Base-by-base conservation (phyloP, 345 rosid species). In the Moricandia arvensis region DNA sequence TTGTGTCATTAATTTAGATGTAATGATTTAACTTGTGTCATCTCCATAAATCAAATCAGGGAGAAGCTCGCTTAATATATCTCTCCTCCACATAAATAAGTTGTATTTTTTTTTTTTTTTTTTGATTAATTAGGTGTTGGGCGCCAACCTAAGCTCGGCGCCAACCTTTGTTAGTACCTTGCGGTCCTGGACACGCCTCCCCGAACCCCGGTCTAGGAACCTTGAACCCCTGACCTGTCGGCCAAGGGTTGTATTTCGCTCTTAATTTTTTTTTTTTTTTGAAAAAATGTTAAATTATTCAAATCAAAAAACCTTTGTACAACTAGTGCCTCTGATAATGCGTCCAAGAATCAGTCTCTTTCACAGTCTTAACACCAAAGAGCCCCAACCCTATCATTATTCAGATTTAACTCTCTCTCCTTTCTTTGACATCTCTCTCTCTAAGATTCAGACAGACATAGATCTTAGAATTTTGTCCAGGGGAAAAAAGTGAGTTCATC, bases 281-380 rank as follows among this genome's bases (percentile, higher is more conserved):
- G 49, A 73, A n/a, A n/a, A n/a, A n/a, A n/a, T n/a, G n/a, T n/a
- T n/a, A n/a, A n/a, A n/a, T n/a, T n/a, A n/a, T n/a, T n/a, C n/a
- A n/a, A n/a, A n/a, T n/a, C n/a, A n/a, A n/a, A n/a, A n/a, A n/a
- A n/a, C n/a, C n/a, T n/a, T n/a, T n/a, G n/a, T n/a, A n/a, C n/a
- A n/a, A n/a, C n/a, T n/a, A 61, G 78, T 16, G 74, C 66, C 24
- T 41, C 66, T 66, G 47, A 71, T 72, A 78, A 78, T 78, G 65
- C 59, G 70, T 78, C 81, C 78, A 78, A 78, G 74, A 67, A 78
- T 78, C 74, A 78, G 78, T 78, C 81, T 73, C 77, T 78, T 78
- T 78, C 81, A 77, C 62, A 60, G 78, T 61, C 74, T 78, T 78
- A 78, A 78, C 68, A 78, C 77, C 81, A 63, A 77, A 72, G 77